phyloP scores from a whole-genome alignment of 495 filamentous ascomycete species.

The Lineolata rhizophorae region DNA sequence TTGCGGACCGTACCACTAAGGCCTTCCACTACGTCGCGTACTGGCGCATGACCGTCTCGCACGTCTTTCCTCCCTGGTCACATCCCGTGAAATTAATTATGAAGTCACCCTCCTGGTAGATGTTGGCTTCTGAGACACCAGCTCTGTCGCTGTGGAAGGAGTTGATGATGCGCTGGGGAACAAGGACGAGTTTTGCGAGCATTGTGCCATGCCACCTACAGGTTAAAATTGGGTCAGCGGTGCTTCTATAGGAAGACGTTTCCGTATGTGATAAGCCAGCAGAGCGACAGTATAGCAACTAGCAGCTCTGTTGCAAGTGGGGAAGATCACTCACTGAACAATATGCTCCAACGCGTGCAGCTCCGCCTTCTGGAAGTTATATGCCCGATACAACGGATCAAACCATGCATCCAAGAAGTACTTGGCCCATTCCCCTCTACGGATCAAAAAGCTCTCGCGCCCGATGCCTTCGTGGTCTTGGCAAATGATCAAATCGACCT shows the following conservation, averaged over 20 bases:
- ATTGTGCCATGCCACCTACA: slow-evolving; percentile 99
- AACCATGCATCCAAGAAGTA: slow-evolving; percentile 95
- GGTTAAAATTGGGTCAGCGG: too few species aligned
- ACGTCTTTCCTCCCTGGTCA: slow-evolving; percentile 32
- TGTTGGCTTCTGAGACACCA: slow-evolving; percentile 20
- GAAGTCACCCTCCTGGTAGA: slow-evolving; percentile 70
- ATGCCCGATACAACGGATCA: slow-evolving; percentile 75
- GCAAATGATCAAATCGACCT: slow-evolving; percentile 64
- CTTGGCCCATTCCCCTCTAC: slow-evolving; percentile 69
- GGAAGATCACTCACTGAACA: slow-evolving; percentile 15
- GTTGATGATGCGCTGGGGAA: slow-evolving; percentile 68
- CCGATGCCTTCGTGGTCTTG: slow-evolving; percentile 70
- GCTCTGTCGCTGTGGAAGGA: slow-evolving; percentile 37
- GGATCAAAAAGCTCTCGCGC: slow-evolving; percentile 55
- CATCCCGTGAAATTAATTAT: slow-evolving; percentile 57
- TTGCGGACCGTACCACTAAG: too few species aligned
- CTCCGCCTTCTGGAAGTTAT: slow-evolving; percentile 92
- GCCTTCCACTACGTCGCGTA: too few species aligned
- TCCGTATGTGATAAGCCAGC: background rate
- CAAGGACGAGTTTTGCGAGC: slow-evolving; percentile 61
- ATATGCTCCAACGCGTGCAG: slow-evolving; percentile 56
- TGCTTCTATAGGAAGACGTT: slow-evolving; percentile 39
- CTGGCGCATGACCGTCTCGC: slow-evolving; percentile 43
- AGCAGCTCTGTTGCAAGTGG: too few species aligned
- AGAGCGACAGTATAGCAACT: too few species aligned